Evolutionary conservation across 2,329 filamentous ascomycete species (phyloP), one percentile per base, ranked within the genome.

Genomic region (Calycina marina): DNA sequence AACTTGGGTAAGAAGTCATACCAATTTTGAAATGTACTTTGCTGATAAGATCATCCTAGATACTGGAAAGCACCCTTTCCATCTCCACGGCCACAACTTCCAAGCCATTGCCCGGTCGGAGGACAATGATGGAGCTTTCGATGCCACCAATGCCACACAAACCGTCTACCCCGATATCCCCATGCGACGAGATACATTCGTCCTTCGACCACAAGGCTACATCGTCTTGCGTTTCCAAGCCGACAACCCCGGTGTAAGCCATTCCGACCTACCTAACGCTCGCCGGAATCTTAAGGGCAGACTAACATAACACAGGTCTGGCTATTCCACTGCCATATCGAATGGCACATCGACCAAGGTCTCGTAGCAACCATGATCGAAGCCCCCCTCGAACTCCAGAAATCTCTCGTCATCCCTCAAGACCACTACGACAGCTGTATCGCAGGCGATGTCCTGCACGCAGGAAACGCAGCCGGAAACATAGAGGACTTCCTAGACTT

Each of bases 281-380:
- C n/a, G n/a, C n/a, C n/a, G n/a, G n/a, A n/a, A n/a, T n/a, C n/a
- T n/a, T n/a, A n/a, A n/a, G n/a, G n/a, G n/a, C n/a, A n/a, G n/a
- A n/a, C n/a, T n/a, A n/a, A n/a, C n/a, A n/a, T n/a, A n/a, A n/a
- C n/a, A n/a, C n/a, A n/a, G n/a, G 60, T 79, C 14, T 80, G 74
- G 74, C 53, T 79, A 4, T 80, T 85, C 58, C 80, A 85, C 55
- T 86, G 80, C 55, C 81, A 88, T 51, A 77, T 86, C 32, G 77
- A 82, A 49, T 88, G 77, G 77, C 78, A 84, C 49, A 61, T 81
- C 36, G 57, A 65, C 1, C 72, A 71, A 3, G 78, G 78, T n/a
- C 61, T 83, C 2, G 60, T 72, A 3, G 67, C 72, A 14, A 73
- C 71, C 1, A 67, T 82, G 41, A 54, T 52, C 9, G 49, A 52